These are phyloP conservation scores for Silene coronaria DNA, from an alignment of 179 eudicot genomes.

Conservation along the genomic window DNA sequence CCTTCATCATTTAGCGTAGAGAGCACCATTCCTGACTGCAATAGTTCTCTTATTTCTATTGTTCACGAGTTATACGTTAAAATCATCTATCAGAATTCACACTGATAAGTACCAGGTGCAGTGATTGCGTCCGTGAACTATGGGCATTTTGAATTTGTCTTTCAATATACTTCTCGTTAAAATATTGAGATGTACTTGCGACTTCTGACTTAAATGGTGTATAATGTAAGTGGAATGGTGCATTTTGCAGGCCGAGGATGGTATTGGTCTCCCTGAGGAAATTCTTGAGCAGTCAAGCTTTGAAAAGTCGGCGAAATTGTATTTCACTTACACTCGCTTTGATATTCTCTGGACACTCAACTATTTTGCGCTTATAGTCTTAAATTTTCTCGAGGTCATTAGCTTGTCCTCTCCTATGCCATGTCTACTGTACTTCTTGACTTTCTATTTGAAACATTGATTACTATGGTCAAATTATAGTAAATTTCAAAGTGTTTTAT, in stretches of 20 bases:
- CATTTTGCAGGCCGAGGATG: constrained; percentile 88
- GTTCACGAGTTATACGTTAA: background rate
- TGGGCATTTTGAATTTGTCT: background rate
- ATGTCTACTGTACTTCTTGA: background rate
- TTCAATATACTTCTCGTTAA: background rate
- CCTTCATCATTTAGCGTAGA: background rate
- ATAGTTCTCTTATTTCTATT: background rate
- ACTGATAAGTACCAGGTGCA: background rate
- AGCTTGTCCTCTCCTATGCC: constrained; percentile 1
- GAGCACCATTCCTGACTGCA: background rate
- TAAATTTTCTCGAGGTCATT: constrained; percentile 78
- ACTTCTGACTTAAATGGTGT: constrained; percentile 3
- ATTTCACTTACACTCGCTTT: constrained; percentile 58
- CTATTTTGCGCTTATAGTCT: constrained; percentile 61
- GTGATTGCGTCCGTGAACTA: background rate
- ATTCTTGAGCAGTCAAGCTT: constrained; percentile 62
- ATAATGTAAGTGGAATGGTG: constrained; percentile 12
- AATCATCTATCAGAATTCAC: too few relatives aligned
- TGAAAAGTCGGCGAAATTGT: constrained; percentile 61
- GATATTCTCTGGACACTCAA: constrained; percentile 74
- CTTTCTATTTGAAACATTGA: background rate
- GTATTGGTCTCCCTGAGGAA: constrained; percentile 85
- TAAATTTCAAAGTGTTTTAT: constrained; percentile 6
- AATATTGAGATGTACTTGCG: background rate
- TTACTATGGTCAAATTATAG: background rate